Base-by-base conservation (phyloP, 2,329 filamentous ascomycete genomes). In the Fusarium nygamai region DNA sequence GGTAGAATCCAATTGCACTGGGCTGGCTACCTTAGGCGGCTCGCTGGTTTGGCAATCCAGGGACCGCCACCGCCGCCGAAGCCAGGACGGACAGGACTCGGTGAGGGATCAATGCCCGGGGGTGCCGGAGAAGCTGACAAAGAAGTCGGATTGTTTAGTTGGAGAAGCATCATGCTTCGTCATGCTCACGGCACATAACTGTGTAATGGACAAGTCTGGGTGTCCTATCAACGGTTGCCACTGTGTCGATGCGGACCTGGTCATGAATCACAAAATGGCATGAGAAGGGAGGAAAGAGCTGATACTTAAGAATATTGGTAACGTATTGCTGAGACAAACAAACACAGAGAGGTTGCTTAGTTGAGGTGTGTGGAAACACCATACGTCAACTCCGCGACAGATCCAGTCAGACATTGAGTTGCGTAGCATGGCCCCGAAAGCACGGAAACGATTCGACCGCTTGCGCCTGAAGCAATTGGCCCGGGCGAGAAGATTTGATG, bases 51-150 rank as follows among this genome's bases (percentile, higher is more conserved):
- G 56, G 47, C 47, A 61, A 31, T 50, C 68, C 61, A 67, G 72
- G 61, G 64, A 73, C 71, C 66, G 73, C 75, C 67, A 76, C 74
- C 64, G 38, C 69, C 31, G 71, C 76, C 65, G 76, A 75, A 57
- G 63, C 60, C 71, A 70, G 69, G 60, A 34, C 41, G 17, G 64
- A 27, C 39, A 69, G 67, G 38, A 76, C 74, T 78, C 71, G 77
- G 74, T 78, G 75, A 77, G 60, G 53, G 53, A 69, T 78, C 53
- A 56, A 76, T 61, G 71, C 65, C 70, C 77, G 77, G 72, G 33
- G 71, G 38, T 71, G 64, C 74, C 77, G 77, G 73, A 64, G 51
- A 54, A 65, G 67, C 70, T 75, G 64, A 76, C 69, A 75, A 73
- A 67, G 60, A 66, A 60, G 63, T 61, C 63, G 67, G 58, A 63